Percentiles rank a stretch among this genome's conserved stretches.
Conservation (phyloP, 768 basidiomycete genomes). For the Termitomyces sp. region DNA sequence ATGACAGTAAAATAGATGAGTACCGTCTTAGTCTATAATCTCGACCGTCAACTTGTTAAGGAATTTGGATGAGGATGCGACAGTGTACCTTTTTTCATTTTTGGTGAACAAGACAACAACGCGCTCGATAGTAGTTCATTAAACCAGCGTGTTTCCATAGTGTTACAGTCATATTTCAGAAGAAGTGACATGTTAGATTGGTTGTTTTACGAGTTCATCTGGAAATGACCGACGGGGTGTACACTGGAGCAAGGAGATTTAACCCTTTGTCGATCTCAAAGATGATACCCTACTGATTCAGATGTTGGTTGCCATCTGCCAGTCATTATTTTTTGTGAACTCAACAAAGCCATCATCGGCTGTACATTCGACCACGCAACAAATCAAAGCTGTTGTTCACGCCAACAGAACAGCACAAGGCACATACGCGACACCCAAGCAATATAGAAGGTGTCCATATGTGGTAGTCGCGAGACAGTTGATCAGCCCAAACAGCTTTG, state of each 20-base stretch:
- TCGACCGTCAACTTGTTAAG: not conserved
- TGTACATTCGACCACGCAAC: not conserved
- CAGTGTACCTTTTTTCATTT: not conserved
- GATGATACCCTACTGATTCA: not conserved
- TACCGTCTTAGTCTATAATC: not conserved
- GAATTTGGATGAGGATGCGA: not conserved
- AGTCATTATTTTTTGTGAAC: slow-evolving; percentile 5
- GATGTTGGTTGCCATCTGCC: slow-evolving; percentile 14
- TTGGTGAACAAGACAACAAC: not conserved
- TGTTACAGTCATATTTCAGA: not conserved
- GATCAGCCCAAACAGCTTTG: not conserved
- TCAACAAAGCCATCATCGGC: not conserved
- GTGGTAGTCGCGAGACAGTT: not conserved
- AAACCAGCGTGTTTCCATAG: not conserved
- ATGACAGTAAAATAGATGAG: not conserved
- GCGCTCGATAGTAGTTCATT: not conserved
- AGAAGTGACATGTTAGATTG: not conserved
- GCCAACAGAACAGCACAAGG: not conserved
- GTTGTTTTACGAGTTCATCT: not conserved
- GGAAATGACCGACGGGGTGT: not conserved
- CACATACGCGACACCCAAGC: not conserved
- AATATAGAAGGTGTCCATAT: not conserved
- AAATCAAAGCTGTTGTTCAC: not conserved
- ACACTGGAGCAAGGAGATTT: not conserved
- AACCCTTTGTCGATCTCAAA: not conserved